Conservation (phyloP, 164 flowering plant genomes). For the Aristolochia fimbriata region DNA sequence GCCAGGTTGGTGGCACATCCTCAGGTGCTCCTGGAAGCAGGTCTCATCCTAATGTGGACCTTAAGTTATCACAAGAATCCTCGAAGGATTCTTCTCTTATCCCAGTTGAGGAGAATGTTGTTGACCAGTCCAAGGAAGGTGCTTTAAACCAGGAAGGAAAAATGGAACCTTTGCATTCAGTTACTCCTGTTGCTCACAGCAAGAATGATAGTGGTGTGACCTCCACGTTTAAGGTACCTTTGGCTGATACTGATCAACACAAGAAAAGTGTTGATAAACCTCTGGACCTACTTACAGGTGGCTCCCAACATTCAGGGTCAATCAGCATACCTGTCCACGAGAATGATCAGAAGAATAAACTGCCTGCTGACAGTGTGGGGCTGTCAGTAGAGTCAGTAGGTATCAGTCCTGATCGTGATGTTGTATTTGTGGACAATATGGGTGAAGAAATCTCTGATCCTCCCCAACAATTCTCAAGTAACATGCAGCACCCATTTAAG, state of each 20-base stretch:
- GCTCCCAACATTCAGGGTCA: too few species aligned
- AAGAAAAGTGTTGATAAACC: too few species aligned
- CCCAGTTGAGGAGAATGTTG: too few species aligned
- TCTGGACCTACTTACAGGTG: too few species aligned
- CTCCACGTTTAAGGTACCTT: too few species aligned
- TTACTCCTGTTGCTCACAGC: too few species aligned
- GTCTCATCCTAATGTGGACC: conserved; percentile 2
- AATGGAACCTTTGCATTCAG: too few species aligned
- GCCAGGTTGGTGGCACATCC: conserved; percentile 11
- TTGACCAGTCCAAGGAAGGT: neutral
- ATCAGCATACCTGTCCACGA: too few species aligned
- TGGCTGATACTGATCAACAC: too few species aligned
- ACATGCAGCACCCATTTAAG: conserved; percentile 6
- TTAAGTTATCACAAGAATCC: too few species aligned
- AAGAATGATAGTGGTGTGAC: too few species aligned
- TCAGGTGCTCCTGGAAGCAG: conserved; percentile 7
- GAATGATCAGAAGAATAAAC: conserved; percentile 3
- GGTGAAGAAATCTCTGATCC: neutral
- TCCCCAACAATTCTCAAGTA: neutral
- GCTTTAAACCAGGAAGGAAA: neutral
- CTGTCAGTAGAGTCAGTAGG: conserved; percentile 2
- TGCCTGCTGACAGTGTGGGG: neutral
- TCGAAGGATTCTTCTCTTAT: too few species aligned
- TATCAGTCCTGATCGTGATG: neutral
- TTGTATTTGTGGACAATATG: neutral